Percentiles rank a stretch among this genome's conserved stretches.
Conservation (phyloP, 176 grass and related monocot genomes). For the Oryza rufipogon region DNA sequence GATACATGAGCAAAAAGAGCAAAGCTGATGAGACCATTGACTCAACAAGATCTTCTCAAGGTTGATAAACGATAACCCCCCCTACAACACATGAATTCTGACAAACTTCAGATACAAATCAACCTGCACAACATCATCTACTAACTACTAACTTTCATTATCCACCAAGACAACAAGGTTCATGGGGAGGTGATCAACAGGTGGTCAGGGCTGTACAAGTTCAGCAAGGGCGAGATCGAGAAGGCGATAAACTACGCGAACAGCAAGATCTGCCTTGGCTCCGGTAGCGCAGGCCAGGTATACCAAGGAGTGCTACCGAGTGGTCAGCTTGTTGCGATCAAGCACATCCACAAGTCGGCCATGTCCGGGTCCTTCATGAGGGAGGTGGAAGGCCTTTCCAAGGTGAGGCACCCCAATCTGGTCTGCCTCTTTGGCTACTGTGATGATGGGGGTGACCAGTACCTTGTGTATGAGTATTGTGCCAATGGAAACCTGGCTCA, state of each 20-base stretch:
- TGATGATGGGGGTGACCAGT: slow-evolving; percentile 60
- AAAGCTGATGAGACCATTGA: background rate
- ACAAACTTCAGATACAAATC: background rate
- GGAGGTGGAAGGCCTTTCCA: slow-evolving; percentile 66
- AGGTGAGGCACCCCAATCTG: slow-evolving; percentile 59
- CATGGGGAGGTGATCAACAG: slow-evolving; percentile 38
- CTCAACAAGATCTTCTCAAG: slow-evolving; percentile 24
- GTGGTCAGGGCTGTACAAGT: slow-evolving; percentile 70
- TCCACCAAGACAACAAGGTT: slow-evolving; percentile 5
- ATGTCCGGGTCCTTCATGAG: slow-evolving; percentile 52
- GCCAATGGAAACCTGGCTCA: slow-evolving; percentile 64
- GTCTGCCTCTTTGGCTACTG: slow-evolving; percentile 72
- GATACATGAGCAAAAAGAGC: slow-evolving; percentile 35
- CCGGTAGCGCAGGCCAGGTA: slow-evolving; percentile 62
- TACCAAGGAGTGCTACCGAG: slow-evolving; percentile 70
- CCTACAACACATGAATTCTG: background rate
- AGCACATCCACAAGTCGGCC: slow-evolving; percentile 58
- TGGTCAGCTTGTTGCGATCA: slow-evolving; percentile 63
- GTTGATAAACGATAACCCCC: background rate
- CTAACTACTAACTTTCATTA: background rate
- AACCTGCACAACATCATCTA: background rate
- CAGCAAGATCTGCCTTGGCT: slow-evolving; percentile 50
- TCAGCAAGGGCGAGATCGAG: slow-evolving; percentile 64
- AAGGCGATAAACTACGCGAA: slow-evolving; percentile 54
- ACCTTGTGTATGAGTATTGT: slow-evolving; percentile 70